phyloP scores from a whole-genome alignment of 2,329 filamentous ascomycete genomes.

The Chrysoporthe puriensis region DNA sequence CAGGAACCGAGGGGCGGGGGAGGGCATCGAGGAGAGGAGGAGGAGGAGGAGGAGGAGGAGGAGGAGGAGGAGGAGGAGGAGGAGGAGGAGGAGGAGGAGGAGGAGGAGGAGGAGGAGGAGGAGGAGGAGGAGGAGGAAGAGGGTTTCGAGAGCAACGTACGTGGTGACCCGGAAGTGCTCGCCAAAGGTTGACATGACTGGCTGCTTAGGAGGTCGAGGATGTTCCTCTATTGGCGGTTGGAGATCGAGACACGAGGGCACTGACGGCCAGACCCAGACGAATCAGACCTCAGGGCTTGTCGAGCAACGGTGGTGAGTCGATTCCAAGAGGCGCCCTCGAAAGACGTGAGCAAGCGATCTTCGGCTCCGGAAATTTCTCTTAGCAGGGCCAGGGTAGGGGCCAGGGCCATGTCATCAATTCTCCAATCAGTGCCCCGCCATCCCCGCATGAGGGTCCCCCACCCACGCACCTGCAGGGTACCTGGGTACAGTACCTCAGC shows the following conservation, averaged over 20 bases:
- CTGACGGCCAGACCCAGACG: not conserved
- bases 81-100: slow-evolving; percentile 25
- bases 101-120: slow-evolving; percentile 15
- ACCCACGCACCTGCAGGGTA: not conserved
- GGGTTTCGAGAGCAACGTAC: slow-evolving; percentile 50
- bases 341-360: too few species aligned
- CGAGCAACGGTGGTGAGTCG: not conserved
- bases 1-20: too few species aligned
- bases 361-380: not conserved
- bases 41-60: slow-evolving; percentile 27
- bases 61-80: slow-evolving; percentile 27
- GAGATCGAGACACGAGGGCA: not conserved
- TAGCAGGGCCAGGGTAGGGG: not conserved
- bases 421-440: not conserved
- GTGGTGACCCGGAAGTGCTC: slow-evolving; percentile 81
- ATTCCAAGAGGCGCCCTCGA: not conserved
- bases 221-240: not conserved
- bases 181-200: slow-evolving; percentile 85
- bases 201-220: not conserved
- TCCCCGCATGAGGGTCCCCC: not conserved
- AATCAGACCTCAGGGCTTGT: not conserved
- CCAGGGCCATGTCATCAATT: not conserved
- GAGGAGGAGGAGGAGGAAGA: slow-evolving; percentile 27
- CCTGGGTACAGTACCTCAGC: not conserved
- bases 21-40: not conserved